phyloP scores from a whole-genome alignment of 495 filamentous ascomycete genomes.

The Xylaria longipes region DNA sequence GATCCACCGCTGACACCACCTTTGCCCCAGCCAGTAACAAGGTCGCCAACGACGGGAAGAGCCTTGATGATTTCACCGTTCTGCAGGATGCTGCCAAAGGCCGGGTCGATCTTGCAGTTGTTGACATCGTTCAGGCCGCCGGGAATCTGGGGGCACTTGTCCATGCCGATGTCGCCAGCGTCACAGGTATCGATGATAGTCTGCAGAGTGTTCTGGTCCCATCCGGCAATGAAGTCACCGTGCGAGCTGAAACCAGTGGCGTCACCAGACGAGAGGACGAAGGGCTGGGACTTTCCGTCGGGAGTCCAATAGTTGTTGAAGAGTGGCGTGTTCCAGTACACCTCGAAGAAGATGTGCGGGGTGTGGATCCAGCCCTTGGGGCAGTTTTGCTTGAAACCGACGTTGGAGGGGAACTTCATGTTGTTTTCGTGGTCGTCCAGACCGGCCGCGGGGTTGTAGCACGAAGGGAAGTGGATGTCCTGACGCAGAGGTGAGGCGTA shows the following conservation, averaged over 20 bases:
- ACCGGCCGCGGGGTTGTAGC: conserved; percentile 65
- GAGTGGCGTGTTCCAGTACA: conserved; percentile 65
- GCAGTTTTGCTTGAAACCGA: conserved; percentile 63
- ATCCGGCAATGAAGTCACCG: conserved; percentile 77
- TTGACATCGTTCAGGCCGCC: conserved; percentile 47
- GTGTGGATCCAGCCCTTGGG: conserved; percentile 63
- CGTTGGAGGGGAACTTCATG: conserved; percentile 58
- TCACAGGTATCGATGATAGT: conserved; percentile 67
- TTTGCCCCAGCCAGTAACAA: conserved; percentile 47
- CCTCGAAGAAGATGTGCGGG: conserved; percentile 72
- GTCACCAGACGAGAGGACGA: conserved; percentile 69
- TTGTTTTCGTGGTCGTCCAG: conserved; percentile 56
- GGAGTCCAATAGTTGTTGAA: conserved; percentile 63
- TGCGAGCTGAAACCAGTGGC: conserved; percentile 65
- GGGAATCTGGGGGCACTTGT: conserved; percentile 60
- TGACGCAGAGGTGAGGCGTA: conserved; percentile 61
- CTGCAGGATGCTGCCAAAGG: conserved; percentile 42
- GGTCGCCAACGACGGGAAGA: conserved; percentile 66
- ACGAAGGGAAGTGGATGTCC: conserved; percentile 61
- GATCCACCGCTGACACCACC: conserved; percentile 39
- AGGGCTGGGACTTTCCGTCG: conserved; percentile 63
- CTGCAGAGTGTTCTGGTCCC: conserved; percentile 68
- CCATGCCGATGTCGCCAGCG: conserved; percentile 56
- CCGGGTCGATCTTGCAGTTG: conserved; percentile 56
- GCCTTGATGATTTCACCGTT: conserved; percentile 39